A percentile compares a stretch with the other conserved stretches of the same genome.
Evolutionary conservation across 78 protist species (phyloP).

Genomic region (Dictyostelium capitatum): DNA sequence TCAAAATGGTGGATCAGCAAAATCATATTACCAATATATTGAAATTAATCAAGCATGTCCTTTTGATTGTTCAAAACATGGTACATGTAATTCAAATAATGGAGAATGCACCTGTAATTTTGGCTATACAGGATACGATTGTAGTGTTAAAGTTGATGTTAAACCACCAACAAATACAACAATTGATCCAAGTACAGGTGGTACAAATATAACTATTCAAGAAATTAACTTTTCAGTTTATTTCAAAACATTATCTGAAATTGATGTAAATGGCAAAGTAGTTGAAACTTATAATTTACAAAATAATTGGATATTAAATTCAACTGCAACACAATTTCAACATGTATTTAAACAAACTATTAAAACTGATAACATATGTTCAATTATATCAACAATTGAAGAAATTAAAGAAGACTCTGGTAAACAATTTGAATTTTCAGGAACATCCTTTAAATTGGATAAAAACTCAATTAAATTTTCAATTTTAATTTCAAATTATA

Average conservation of each 20-base stretch:
- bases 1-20: no score
- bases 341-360: not conserved
- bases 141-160: not conserved
- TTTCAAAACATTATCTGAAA: not conserved
- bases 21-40: no score
- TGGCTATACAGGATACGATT: not conserved
- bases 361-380: not conserved
- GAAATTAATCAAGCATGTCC: not conserved
- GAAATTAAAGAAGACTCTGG: not conserved
- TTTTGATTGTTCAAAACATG: not conserved
- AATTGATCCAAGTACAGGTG: not conserved
- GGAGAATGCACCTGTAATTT: not conserved
- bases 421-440: not conserved
- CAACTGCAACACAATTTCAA: not conserved
- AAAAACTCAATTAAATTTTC: not conserved
- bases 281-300: not conserved
- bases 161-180: not conserved
- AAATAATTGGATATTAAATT: not conserved
- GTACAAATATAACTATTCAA: not conserved
- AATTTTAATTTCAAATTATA: not conserved
- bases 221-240: not conserved
- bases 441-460: not conserved
- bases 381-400: slow-evolving; percentile 12
- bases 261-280: not conserved
- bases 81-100: not conserved